Conservation (phyloP, 1,139 yeast genomes). For the Sugiyamaella novakii region DNA sequence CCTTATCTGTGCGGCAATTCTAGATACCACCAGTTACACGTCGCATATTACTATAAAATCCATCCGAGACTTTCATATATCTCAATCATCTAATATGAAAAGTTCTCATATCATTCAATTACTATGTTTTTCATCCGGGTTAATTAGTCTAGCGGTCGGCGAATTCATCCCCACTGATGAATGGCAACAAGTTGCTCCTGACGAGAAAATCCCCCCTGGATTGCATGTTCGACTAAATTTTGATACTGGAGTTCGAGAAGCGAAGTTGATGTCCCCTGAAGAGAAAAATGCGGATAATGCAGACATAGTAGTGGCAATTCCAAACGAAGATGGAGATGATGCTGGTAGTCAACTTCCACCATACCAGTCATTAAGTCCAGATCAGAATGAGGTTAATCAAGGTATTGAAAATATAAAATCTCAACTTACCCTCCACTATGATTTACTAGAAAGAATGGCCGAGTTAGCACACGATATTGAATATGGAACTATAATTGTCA, state of each 20-base stretch:
- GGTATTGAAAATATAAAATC: conserved; percentile 9
- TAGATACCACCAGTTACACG: neutral
- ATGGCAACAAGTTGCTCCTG: conserved; percentile 70
- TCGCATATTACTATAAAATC: neutral
- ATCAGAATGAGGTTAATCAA: neutral
- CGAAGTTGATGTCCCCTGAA: conserved; percentile 45
- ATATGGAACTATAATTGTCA: conserved; percentile 52
- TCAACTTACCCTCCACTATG: conserved; percentile 7
- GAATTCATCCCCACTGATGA: conserved; percentile 50
- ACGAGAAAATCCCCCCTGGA: conserved; percentile 76
- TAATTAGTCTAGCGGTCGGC: neutral
- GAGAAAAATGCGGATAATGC: conserved; percentile 25
- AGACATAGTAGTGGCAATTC: neutral
- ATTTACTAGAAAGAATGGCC: conserved; percentile 49
- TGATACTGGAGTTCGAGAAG: conserved; percentile 68
- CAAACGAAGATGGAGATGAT: neutral
- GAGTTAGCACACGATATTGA: conserved; percentile 70
- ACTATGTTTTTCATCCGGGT: neutral
- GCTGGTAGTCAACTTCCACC: neutral
- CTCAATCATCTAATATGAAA: conserved; percentile 1
- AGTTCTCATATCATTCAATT: neutral
- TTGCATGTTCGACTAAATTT: conserved; percentile 71
- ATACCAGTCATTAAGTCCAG: neutral
- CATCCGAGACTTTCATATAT: neutral
- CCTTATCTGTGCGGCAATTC: neutral